phyloP scores from a whole-genome alignment of 176 grass and related monocot species.

The Sorghum bicolor region DNA sequence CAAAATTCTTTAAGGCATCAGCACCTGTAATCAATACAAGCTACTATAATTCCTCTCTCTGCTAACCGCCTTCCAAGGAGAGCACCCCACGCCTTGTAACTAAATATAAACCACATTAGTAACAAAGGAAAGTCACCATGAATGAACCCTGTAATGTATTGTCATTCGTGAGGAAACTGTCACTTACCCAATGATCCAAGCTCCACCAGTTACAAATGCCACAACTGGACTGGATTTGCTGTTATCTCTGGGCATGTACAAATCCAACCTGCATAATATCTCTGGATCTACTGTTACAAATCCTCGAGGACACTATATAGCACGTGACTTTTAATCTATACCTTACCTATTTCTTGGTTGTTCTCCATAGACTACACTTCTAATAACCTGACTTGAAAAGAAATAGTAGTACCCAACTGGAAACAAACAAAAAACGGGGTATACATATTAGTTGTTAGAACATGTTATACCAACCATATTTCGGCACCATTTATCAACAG shows the following conservation, averaged over 20 bases:
- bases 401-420: slow-evolving; percentile 97
- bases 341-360: slow-evolving; percentile 84
- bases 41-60: slow-evolving; percentile 86
- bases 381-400: slow-evolving; percentile 78
- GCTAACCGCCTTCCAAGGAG: slow-evolving; percentile 84
- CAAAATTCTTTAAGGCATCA: not conserved
- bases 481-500: not conserved
- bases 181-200: slow-evolving; percentile 97
- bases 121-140: not conserved
- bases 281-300: slow-evolving; percentile 4
- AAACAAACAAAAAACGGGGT: not conserved
- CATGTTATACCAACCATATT: not conserved
- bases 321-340: not conserved
- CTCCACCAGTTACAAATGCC: slow-evolving; percentile 92
- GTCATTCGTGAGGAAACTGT: not conserved
- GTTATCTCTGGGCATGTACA: slow-evolving; percentile 67
- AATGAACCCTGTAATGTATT: not conserved
- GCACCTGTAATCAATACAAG: slow-evolving; percentile 96
- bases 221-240: slow-evolving; percentile 60
- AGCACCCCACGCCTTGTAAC: slow-evolving; percentile 95
- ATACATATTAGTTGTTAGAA: not conserved
- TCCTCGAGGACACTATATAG: not conserved
- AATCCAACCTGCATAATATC: slow-evolving; percentile 59
- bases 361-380: slow-evolving; percentile 86
- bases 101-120: slow-evolving; percentile 33